Percentiles rank a stretch among this genome's conserved stretches.
phyloP scores from a whole-genome alignment of 305 asterid species.

The Ajuga reptans region DNA sequence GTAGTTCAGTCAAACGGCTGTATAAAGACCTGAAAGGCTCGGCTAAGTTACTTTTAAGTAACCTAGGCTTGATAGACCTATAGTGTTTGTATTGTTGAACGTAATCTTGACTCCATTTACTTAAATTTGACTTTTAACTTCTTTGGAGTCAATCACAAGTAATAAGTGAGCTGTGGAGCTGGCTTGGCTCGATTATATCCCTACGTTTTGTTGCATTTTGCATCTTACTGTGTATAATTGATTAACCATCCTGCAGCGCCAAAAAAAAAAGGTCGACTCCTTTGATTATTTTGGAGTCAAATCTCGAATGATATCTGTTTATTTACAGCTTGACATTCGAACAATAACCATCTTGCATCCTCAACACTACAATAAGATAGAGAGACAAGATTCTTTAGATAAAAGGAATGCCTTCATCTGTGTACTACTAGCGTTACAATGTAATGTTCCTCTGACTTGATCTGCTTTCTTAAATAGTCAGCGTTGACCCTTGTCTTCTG shows the following conservation, averaged over 20 bases:
- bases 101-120: too few relatives aligned
- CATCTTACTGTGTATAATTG: not conserved
- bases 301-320: too few relatives aligned
- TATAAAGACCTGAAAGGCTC: not conserved
- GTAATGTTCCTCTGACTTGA: not conserved
- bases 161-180: too few relatives aligned
- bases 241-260: not conserved
- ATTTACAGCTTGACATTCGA: too few relatives aligned
- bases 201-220: not conserved
- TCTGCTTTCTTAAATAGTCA: not conserved
- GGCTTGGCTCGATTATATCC: too few relatives aligned
- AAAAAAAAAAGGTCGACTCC: too few relatives aligned
- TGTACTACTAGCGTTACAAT: too few relatives aligned
- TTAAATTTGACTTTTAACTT: too few relatives aligned
- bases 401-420: not conserved
- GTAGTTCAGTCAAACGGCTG: not conserved
- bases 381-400: not conserved
- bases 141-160: too few relatives aligned
- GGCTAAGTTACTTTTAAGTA: not conserved
- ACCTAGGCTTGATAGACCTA: too few relatives aligned
- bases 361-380: not conserved
- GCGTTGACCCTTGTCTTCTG: conserved; percentile 18
- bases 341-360: not conserved
- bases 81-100: too few relatives aligned
- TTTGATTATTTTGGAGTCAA: too few relatives aligned